Evolutionary conservation across 345 rosid species (phyloP), one percentile per base, ranked within the genome.

Genomic region (Syzygium grande): DNA sequence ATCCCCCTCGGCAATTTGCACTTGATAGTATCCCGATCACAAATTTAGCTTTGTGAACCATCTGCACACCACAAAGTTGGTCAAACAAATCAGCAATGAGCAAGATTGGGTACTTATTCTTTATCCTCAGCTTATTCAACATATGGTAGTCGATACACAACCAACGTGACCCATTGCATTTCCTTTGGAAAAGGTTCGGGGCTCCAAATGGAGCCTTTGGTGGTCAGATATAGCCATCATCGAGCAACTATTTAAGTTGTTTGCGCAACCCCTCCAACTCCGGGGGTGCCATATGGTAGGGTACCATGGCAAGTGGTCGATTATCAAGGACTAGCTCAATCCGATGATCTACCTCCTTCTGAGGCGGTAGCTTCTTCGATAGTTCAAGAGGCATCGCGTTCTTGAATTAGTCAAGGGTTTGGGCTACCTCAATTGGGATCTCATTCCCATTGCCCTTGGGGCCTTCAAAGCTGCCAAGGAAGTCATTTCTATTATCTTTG

Each of bases 31-130:
- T 38, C 88, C 46, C 9, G 52, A 63, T 3, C 41, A 2, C 2
- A 86, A n/a, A 15, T 89, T 86, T 4, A 89, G 11, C 68, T 89
- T 86, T 2, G 49, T 59, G 55, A 89, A 89, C 15, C 38, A 88
- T n/a, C 85, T 25, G 29, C 9, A 21, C 38, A 15, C 46, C 55
- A 10, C 53, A 55, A 21, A 53, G 29, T 13, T 23, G 12, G 34
- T 86, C 11, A 11, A 86, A 89, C 84, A 65, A 84, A 9, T 89
- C 23, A 2, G 22, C 14, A 2, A 89, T 84, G 5, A 89, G 29
- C 3, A 59, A 51, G 9, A 86, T 52, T 0, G 2, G 49, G 9
- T 89, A 84, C 29, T 11, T 86, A 7, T 86, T 86, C 59, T 89
- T 86, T 22, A 86, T 2, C 5, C 23, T 86, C 2, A 65, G 11